Base-by-base conservation (phyloP, 257 asterid species). In the Ilex asprella region DNA sequence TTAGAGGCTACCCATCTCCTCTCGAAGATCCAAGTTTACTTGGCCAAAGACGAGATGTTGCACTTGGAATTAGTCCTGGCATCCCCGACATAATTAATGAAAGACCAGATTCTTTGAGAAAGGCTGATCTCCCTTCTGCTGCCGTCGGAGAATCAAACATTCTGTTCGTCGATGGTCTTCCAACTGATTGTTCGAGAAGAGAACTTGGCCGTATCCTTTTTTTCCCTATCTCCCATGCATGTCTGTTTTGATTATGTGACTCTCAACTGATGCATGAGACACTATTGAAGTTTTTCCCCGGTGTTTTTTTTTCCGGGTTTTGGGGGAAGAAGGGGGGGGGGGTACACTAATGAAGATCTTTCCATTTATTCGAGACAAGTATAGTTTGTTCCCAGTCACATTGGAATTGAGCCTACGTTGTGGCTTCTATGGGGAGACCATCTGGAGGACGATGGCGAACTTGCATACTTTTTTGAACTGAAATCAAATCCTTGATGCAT, bases 181-280 rank as follows among this genome's bases (percentile, higher is more conserved):
- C 95, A 47, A 84, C 84, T 41, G 93, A 84, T 69, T 78, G 85
- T 74, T 66, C 90, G 61, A 87, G 95, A 74, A 82, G 95, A 76
- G 90, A 87, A 84, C 70, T 87, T 53, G 93, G 95, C 12, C 90
- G 95, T 87, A 87, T 87, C 93, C 90, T 77, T 76, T 39, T 63
- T 16, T 49, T 21, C n/a, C 59, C 8, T 50, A 27, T 30, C 27
- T 39, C 10, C 63, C 30, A 31, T 31, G 59, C 35, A 31, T 41
- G 58, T 58, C 39, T 55, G 51, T 56, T 60, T 67, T 49, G 60
- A 12, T 44, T 11, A 47, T 39, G 46, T 57, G 5, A 29, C 29
- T 3, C n/a, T 31, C 14, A 13, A 12, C 12, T 63, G 12, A 21
- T 10, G 39, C 54, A 31, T 31, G 2, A 66, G 12, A 8, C 50